Conservation (phyloP, 371 early-diverging fungal genomes). For the Nosema muscidifuracis region DNA sequence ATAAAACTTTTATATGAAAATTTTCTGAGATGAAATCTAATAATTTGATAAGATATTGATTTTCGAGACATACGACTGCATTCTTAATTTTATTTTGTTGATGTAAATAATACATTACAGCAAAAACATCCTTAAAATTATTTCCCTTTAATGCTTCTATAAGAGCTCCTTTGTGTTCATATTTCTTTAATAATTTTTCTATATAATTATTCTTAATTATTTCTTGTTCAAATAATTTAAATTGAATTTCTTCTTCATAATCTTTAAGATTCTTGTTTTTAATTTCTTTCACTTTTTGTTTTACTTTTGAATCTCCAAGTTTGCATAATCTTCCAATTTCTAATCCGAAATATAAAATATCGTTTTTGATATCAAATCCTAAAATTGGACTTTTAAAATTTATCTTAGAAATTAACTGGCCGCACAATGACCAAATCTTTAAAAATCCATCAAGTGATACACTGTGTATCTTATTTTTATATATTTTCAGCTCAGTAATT, state of each 20-base stretch:
- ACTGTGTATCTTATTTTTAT: conserved; percentile 28
- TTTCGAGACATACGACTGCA: conserved; percentile 20
- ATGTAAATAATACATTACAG: conserved; percentile 39
- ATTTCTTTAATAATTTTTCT: conserved; percentile 33
- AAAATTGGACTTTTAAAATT: conserved; percentile 16
- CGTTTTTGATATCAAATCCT: conserved; percentile 3
- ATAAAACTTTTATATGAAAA: conserved; percentile 36
- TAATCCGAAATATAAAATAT: conserved; percentile 16
- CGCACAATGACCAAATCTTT: conserved; percentile 19
- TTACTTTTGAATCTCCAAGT: neutral
- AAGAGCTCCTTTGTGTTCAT: conserved; percentile 40
- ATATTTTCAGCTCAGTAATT: conserved; percentile 25
- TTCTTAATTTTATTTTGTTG: conserved; percentile 33
- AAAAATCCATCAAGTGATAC: conserved; percentile 36
- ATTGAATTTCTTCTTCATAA: conserved; percentile 41
- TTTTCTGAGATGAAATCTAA: conserved; percentile 45
- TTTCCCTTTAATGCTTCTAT: conserved; percentile 5
- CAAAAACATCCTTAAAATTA: conserved; percentile 29
- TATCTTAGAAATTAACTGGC: conserved; percentile 25
- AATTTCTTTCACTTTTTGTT: neutral
- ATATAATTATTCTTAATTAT: neutral
- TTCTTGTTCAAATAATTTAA: conserved; percentile 16
- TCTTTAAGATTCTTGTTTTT: neutral
- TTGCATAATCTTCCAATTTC: conserved; percentile 23
- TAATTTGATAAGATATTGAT: conserved; percentile 11